These are phyloP conservation scores for Uronychia binucleata DNA, from an alignment of 73 alveolate species.

Conservation along the genomic window DNA sequence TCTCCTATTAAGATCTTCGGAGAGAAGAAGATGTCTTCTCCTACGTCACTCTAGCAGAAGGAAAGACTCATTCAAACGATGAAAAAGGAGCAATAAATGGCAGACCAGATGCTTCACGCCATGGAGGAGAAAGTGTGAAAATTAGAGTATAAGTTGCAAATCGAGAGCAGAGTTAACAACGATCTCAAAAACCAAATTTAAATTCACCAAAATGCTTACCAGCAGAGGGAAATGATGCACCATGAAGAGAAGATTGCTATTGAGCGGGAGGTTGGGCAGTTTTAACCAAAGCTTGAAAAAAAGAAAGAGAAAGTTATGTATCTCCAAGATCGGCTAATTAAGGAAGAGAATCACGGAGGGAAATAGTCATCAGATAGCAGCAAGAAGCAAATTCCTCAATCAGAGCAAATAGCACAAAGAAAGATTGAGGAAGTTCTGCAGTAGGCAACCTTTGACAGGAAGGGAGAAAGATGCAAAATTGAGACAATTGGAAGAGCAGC, in stretches of 20 bases:
- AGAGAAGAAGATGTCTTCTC: not conserved
- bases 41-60: not conserved
- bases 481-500: not conserved
- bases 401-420: not conserved
- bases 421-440: not conserved
- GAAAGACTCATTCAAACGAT: not conserved
- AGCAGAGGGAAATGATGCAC: too few species aligned
- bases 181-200: too few species aligned
- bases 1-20: not conserved
- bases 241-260: not conserved
- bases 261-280: not conserved
- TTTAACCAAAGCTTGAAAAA: not conserved
- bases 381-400: too few species aligned
- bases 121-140: not conserved
- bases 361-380: not conserved
- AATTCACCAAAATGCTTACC: too few species aligned
- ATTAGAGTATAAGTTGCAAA: too few species aligned
- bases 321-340: not conserved
- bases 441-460: not conserved
- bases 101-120: not conserved
- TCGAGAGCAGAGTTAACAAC: not conserved
- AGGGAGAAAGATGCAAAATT: not conserved
- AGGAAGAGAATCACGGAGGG: not conserved
- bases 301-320: not conserved
- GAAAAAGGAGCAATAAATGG: not conserved